Conservation (phyloP, 345 rosid species). For the Fremontodendron californicum region DNA sequence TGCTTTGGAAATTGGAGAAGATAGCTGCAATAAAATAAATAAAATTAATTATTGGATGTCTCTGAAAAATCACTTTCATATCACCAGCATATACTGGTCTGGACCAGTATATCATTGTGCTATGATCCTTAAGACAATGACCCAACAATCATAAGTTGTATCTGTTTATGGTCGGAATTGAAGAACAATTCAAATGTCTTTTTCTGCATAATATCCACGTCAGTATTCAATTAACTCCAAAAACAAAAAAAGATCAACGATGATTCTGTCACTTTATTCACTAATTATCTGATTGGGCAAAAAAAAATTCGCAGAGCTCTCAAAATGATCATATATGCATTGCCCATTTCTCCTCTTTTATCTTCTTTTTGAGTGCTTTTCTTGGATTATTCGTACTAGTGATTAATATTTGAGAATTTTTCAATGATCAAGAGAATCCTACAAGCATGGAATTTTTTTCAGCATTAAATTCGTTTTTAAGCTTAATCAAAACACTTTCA, state of each 20-base stretch:
- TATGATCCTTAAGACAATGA: background rate
- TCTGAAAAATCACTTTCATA: slow-evolving; percentile 12
- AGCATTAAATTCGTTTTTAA: background rate
- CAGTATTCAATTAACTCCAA: background rate
- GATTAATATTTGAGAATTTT: background rate
- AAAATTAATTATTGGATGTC: background rate
- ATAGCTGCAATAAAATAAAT: background rate
- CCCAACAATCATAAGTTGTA: background rate
- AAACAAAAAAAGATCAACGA: background rate
- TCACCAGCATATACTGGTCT: background rate
- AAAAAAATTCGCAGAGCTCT: background rate
- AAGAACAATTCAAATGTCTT: background rate
- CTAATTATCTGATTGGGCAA: background rate
- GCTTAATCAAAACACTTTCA: background rate
- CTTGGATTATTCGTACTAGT: background rate
- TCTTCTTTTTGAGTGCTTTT: background rate
- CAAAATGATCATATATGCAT: background rate
- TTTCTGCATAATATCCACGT: background rate
- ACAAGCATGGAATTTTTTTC: background rate
- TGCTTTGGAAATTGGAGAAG: background rate
- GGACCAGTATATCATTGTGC: slow-evolving; percentile 10
- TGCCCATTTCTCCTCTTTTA: background rate
- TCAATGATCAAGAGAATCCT: background rate
- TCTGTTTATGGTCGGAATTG: background rate
- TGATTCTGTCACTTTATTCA: background rate